Evolutionary conservation across 495 filamentous ascomycete species (phyloP), one percentile per base, ranked within the genome.

Genomic region (Trichoderma erinaceum): DNA sequence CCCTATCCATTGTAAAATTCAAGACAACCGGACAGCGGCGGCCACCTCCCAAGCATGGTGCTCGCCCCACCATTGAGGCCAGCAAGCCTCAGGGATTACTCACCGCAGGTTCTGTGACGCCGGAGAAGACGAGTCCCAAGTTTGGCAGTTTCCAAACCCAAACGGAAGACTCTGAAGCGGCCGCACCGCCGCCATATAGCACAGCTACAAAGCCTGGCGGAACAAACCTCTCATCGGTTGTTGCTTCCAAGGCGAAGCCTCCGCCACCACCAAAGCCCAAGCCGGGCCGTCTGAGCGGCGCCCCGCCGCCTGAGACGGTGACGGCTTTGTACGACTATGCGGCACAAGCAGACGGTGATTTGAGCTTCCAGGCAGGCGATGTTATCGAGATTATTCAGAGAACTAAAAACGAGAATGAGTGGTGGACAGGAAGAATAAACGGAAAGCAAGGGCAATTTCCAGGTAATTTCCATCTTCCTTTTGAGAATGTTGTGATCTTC

Each of bases 301-400:
- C 79, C n/a, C 84, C 85, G 2, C 74, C 79, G 11, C 75, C 79
- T 6, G 93, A 97, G 77, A 93, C 86, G 7, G 92, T 87, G 35
- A 92, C 88, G 13, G 92, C 92, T 18, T 76, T 96, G 64, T 99
- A 97, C 73, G 95, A 98, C 75, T 99, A 97, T 74, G 91, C 97
- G 70, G 95, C 95, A 23, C 93, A 97, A 73, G 93, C 93, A 3
- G 93, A 96, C 67, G 92, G 93, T 1, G 95, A 99, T 75, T 82
- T 99, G 66, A 96, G 90, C 73, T 99, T 99, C 75, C 86, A 83
- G 4, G 87, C 92, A 0, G 96, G 95, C 4, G 96, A 99, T 69
- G 79, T 91, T 35, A 98, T 99, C 72, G 93, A 97, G 76, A 92
- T 99, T 68, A 75, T 92, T 15, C 82, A 84, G 69, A 83, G 91